phyloP scores from a whole-genome alignment of 2,329 filamentous ascomycete species.

The Diaporthe humulicola region DNA sequence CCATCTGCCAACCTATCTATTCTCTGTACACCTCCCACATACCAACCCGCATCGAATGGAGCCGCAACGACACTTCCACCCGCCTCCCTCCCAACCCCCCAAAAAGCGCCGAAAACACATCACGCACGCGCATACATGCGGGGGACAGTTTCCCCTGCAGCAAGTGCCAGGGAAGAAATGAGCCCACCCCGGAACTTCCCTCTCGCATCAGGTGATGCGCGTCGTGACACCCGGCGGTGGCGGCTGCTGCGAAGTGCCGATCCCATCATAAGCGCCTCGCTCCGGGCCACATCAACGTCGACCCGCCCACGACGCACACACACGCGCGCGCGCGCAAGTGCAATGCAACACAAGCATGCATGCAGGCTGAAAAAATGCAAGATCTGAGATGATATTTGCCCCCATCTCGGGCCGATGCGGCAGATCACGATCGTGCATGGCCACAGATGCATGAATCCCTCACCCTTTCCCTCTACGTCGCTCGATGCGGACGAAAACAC shows the following conservation, averaged over 20 bases:
- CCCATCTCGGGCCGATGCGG: not conserved
- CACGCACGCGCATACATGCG: too few relatives aligned
- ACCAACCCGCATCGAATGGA: not conserved
- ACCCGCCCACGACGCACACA: not conserved
- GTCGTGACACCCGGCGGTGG: not conserved
- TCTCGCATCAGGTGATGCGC: too few relatives aligned
- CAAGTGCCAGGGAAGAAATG: not conserved
- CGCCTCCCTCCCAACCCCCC: not conserved
- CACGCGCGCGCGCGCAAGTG: not conserved
- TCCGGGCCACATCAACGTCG: not conserved
- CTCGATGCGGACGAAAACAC: not conserved
- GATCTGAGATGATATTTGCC: not conserved
- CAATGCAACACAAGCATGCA: conserved; percentile 26
- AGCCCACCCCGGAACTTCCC: not conserved
- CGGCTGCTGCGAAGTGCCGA: not conserved
- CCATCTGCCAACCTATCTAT: not conserved
- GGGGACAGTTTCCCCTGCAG: not conserved
- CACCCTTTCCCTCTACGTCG: not conserved
- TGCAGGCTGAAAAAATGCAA: conserved; percentile 3
- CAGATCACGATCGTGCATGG: conserved; percentile 6
- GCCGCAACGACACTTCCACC: not conserved
- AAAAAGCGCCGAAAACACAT: not conserved
- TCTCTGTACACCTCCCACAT: too few relatives aligned
- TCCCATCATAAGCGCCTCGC: not conserved
- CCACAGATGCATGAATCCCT: not conserved